Conservation (phyloP, 345 rosid species). For the Acer negundo region DNA sequence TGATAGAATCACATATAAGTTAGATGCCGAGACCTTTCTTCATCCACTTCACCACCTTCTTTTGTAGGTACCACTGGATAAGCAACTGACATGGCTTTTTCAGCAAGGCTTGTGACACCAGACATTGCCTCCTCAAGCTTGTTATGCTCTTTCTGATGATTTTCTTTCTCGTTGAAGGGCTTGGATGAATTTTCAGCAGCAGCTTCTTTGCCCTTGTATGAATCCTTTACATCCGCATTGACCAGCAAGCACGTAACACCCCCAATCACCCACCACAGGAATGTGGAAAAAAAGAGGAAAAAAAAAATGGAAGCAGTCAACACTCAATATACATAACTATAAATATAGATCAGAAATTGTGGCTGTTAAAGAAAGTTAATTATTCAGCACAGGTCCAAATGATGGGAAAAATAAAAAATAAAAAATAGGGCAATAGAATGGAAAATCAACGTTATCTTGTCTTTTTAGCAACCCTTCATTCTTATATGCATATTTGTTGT, state of each 20-base stretch:
- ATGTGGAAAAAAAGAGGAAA: background rate
- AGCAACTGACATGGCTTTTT: conserved; percentile 95
- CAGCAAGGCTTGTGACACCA: conserved; percentile 81
- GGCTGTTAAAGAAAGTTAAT: background rate
- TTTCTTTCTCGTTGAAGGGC: conserved; percentile 38
- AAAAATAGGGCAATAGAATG: background rate
- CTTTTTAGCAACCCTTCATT: background rate
- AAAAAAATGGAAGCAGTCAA: background rate
- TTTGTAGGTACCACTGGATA: conserved; percentile 93
- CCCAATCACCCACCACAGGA: background rate
- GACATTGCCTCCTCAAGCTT: conserved; percentile 41
- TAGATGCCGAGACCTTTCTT: conserved; percentile 62
- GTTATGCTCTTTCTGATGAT: conserved; percentile 34
- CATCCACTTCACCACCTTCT: conserved; percentile 91
- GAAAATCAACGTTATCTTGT: background rate
- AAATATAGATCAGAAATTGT: background rate
- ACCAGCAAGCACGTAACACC: conserved; percentile 13
- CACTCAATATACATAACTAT: background rate
- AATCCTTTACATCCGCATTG: conserved; percentile 33
- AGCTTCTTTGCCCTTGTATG: conserved; percentile 27
- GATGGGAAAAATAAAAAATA: background rate
- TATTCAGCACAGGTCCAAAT: background rate
- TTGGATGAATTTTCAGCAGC: conserved; percentile 32
- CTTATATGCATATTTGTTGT: background rate
- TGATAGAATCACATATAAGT: background rate